These are phyloP conservation scores for Xylaria polymorpha DNA, from an alignment of 2,329 filamentous ascomycete genomes.

Conservation along the genomic window DNA sequence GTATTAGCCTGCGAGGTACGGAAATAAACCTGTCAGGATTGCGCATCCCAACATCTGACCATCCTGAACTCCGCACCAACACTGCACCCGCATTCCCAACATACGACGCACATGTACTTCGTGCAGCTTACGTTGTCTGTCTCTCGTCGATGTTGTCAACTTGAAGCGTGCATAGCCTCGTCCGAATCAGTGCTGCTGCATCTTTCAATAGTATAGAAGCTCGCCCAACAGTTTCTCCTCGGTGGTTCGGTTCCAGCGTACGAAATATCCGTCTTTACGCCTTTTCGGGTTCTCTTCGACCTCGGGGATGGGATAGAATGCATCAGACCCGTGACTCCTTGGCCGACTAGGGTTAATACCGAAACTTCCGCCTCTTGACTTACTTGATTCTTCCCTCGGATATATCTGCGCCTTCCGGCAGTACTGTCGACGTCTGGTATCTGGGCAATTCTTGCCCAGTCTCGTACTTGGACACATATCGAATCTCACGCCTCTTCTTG, in stretches of 20 bases:
- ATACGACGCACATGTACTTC: constrained; percentile 25
- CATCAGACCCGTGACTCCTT: constrained; percentile 5
- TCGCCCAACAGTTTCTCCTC: constrained; percentile 14
- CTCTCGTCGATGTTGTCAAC: constrained; percentile 28
- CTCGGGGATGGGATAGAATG: constrained; percentile 10
- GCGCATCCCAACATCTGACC: constrained; percentile 25
- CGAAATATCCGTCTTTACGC: constrained; percentile 7
- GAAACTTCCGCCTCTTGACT: not conserved
- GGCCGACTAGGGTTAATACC: not conserved
- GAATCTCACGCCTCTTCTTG: not conserved
- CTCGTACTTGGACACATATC: not conserved
- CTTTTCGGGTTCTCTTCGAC: constrained; percentile 17
- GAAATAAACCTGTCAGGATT: constrained; percentile 13
- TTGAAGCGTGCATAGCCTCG: constrained; percentile 24
- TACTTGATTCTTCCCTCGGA: not conserved
- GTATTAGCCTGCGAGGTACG: constrained; percentile 18
- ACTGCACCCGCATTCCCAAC: constrained; percentile 10
- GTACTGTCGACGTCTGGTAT: not conserved
- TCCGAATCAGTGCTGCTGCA: constrained; percentile 8
- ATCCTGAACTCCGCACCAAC: constrained; percentile 24
- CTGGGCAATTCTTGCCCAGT: not conserved
- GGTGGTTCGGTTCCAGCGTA: constrained; percentile 9
- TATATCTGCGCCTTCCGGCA: not conserved
- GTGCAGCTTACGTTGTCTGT: constrained; percentile 25
- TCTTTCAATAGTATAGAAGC: constrained; percentile 14